A percentile compares a stretch with the other conserved stretches of the same genome.
Evolutionary conservation across 2,329 filamentous ascomycete species (phyloP).

Genomic region (Hymenoscyphus albidus): DNA sequence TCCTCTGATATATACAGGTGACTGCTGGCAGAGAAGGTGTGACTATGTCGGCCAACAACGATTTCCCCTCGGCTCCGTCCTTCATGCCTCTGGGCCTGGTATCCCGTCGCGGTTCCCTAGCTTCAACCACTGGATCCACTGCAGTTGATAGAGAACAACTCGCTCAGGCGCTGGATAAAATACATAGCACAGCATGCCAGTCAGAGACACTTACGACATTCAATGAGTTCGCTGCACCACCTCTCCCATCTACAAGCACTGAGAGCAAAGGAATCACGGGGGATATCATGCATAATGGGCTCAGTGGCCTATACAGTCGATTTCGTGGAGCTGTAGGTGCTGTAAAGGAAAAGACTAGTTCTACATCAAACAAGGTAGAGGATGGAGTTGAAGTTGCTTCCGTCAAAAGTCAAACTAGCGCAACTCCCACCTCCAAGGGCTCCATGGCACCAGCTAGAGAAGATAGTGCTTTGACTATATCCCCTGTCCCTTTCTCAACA

Average conservation of each 20-base stretch:
- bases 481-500: slow-evolving; percentile 31
- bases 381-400: slow-evolving; percentile 43
- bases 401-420: slow-evolving; percentile 41
- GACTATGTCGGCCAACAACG: slow-evolving; percentile 31
- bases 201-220: slow-evolving; percentile 85
- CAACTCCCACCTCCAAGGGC: slow-evolving; percentile 41
- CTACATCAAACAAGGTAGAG: slow-evolving; percentile 38
- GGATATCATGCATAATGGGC: slow-evolving; percentile 76
- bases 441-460: slow-evolving; percentile 42
- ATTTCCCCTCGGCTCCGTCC: slow-evolving; percentile 27
- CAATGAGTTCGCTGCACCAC: slow-evolving; percentile 79
- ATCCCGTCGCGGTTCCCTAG: slow-evolving; percentile 43
- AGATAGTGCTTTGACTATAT: slow-evolving; percentile 37
- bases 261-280: slow-evolving; percentile 69
- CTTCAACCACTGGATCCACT: slow-evolving; percentile 45
- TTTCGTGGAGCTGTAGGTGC: slow-evolving; percentile 75
- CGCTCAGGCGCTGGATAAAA: slow-evolving; percentile 75
- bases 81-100: slow-evolving; percentile 25
- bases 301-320: slow-evolving; percentile 85
- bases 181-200: slow-evolving; percentile 84
- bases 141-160: slow-evolving; percentile 70
- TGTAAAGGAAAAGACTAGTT: slow-evolving; percentile 49
- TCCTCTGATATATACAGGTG: background rate
- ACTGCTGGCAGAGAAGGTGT: background rate
- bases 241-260: slow-evolving; percentile 50